Conservation (phyloP, 352 stramenopile species). For the Phytophthora citricola region DNA sequence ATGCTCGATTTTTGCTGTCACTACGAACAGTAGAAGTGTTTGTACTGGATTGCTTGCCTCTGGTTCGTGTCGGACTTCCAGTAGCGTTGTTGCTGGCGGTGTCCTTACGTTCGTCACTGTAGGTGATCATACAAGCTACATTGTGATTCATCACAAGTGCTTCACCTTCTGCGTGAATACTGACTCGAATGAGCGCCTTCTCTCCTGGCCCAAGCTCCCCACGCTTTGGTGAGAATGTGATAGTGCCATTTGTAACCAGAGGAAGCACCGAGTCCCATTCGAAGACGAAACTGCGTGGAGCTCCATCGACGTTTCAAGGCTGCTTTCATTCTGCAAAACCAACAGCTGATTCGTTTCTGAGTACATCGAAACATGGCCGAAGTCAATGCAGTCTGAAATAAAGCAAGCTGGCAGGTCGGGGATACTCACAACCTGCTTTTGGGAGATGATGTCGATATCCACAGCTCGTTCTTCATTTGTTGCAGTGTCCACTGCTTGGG, state of each 20-base stretch:
- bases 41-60: conserved; percentile 2
- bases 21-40: background rate
- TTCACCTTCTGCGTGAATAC: conserved; percentile 45
- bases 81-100: conserved; percentile 24
- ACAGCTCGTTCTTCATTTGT: conserved; percentile 41
- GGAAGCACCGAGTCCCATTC: conserved; percentile 69
- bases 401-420: conserved; percentile 56
- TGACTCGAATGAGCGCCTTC: conserved; percentile 62
- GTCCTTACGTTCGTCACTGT: conserved; percentile 29
- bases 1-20: conserved; percentile 37
- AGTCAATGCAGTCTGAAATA: conserved; percentile 59
- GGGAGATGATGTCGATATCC: conserved; percentile 24
- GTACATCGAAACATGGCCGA: conserved; percentile 67
- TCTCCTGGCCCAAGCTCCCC: conserved; percentile 60
- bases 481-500: conserved; percentile 45
- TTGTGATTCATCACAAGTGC: conserved; percentile 73
- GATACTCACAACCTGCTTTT: conserved; percentile 39
- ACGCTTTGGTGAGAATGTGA: conserved; percentile 57
- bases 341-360: conserved; percentile 54
- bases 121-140: conserved; percentile 61
- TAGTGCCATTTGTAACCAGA: conserved; percentile 51
- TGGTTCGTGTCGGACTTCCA: conserved; percentile 24
- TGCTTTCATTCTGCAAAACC: conserved; percentile 56
- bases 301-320: background rate
- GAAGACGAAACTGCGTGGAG: conserved; percentile 41